These are phyloP conservation scores for Dicorynia guianensis DNA, from an alignment of 306 rosid genomes.

Conservation along the genomic window DNA sequence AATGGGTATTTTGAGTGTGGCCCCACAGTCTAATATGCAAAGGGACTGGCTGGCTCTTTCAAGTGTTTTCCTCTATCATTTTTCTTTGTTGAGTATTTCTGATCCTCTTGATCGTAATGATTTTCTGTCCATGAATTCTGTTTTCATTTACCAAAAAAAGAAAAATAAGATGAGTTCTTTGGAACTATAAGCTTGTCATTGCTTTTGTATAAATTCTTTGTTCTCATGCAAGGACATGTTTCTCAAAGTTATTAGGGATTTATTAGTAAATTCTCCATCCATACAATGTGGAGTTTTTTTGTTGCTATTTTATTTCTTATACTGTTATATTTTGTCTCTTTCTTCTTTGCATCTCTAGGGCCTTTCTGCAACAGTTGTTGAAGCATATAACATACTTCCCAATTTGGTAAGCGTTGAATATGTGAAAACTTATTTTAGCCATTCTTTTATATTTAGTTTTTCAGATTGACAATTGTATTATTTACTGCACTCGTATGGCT, in stretches of 20 bases:
- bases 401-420: conserved; percentile 64
- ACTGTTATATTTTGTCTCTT: background rate
- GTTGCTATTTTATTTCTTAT: conserved; percentile 7
- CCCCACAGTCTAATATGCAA: background rate
- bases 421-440: conserved; percentile 26
- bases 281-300: conserved; percentile 2
- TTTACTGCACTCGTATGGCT: conserved; percentile 8
- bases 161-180: no score
- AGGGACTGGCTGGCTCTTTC: background rate
- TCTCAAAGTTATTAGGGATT: conserved; percentile 8
- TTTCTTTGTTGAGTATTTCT: background rate
- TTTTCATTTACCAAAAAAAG: no score
- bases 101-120: background rate
- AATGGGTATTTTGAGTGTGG: background rate
- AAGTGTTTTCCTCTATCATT: background rate
- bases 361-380: conserved; percentile 71
- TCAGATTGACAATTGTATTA: background rate
- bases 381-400: conserved; percentile 85
- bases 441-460: conserved; percentile 1
- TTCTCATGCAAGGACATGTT: background rate
- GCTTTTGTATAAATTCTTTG: background rate
- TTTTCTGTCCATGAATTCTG: background rate
- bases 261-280: background rate
- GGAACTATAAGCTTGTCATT: background rate
- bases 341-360: conserved; percentile 47